Evolutionary conservation across 345 rosid genomes (phyloP).

Genomic region (Linum usitatissimum): DNA sequence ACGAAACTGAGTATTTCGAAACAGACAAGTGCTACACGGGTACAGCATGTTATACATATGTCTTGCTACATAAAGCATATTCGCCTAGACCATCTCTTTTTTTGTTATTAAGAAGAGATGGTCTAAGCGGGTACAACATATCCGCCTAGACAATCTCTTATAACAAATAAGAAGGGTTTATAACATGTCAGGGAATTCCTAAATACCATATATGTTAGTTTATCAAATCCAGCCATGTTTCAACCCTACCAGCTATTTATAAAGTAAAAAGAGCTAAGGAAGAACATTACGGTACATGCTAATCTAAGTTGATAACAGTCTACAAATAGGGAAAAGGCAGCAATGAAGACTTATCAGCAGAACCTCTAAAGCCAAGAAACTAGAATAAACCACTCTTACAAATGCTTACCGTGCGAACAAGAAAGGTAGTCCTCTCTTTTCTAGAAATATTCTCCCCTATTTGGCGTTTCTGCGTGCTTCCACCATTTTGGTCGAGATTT

Average conservation of each 20-base stretch:
- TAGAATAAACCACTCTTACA: background rate
- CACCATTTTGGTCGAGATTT: conserved; percentile 20
- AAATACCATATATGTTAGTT: background rate
- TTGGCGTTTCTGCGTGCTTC: conserved; percentile 22
- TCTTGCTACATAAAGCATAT: background rate
- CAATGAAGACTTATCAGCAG: too few relatives aligned
- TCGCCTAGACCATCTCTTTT: background rate
- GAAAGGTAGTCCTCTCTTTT: conserved; percentile 58
- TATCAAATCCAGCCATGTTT: background rate
- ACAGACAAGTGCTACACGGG: background rate
- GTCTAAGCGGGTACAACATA: background rate
- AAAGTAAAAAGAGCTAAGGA: background rate
- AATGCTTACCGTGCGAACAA: conserved; percentile 52
- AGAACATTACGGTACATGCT: background rate
- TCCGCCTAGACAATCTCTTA: background rate
- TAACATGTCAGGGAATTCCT: too few relatives aligned
- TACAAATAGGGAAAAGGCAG: too few relatives aligned
- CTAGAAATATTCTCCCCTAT: conserved; percentile 60
- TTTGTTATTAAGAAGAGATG: too few relatives aligned
- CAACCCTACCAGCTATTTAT: background rate
- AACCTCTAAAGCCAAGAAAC: background rate
- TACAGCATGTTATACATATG: background rate
- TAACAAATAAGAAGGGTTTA: too few relatives aligned
- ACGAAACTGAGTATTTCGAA: background rate
- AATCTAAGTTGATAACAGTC: background rate